Evolutionary conservation across 306 rosid species (phyloP).

Genomic region (Fagus sylvatica): DNA sequence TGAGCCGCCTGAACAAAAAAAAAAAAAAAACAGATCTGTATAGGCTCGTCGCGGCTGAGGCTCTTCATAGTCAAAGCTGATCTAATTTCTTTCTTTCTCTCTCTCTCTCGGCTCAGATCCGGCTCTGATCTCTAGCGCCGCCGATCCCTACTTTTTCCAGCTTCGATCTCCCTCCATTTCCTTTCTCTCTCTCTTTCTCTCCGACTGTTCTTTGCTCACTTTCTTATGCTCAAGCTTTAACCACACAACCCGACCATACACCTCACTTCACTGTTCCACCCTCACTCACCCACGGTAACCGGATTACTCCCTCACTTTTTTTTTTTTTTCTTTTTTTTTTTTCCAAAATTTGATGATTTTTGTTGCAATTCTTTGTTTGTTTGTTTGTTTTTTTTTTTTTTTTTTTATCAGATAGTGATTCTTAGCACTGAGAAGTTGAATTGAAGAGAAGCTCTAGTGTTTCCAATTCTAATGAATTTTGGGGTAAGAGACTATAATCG

Average conservation of each 20-base stretch:
- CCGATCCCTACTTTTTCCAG: slow-evolving; percentile 24
- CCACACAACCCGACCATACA: background rate
- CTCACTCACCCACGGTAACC: background rate
- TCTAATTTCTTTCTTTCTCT: slow-evolving; percentile 30
- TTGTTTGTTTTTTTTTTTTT: background rate
- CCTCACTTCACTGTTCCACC: background rate
- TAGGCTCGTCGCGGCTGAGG: slow-evolving; percentile 19
- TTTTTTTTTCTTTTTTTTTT: too few species aligned
- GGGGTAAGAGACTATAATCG: slow-evolving; percentile 24
- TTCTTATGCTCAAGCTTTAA: background rate
- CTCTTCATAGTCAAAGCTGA: slow-evolving; percentile 26
- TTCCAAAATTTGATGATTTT: background rate
- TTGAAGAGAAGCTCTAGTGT: background rate
- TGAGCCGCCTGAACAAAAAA: background rate
- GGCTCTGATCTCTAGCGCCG: slow-evolving; percentile 44
- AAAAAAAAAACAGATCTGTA: background rate
- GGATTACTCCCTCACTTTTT: background rate
- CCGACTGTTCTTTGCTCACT: background rate
- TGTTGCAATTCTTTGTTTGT: too few species aligned
- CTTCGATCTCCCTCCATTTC: slow-evolving; percentile 27
- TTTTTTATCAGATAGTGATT: background rate
- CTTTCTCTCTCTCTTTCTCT: background rate
- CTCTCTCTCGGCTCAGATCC: slow-evolving; percentile 47
- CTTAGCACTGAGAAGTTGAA: background rate
- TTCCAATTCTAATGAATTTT: slow-evolving; percentile 28